These are phyloP conservation scores for Pseudonitzschia multistriata DNA, from an alignment of 108 stramenopile species.

Conservation along the genomic window DNA sequence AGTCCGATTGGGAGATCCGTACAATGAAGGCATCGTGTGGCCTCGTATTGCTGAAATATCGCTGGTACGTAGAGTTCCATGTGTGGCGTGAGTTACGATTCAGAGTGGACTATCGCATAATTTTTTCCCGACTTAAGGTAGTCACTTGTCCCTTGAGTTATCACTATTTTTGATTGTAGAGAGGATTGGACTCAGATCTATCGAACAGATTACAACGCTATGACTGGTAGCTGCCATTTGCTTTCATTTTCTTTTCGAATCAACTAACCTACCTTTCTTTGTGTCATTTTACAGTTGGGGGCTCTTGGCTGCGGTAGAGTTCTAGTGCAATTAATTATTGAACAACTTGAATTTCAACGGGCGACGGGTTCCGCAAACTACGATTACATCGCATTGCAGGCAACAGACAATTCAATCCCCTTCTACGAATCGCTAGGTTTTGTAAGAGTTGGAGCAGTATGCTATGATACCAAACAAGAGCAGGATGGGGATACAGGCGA, in stretches of 20 bases:
- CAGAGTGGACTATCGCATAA: neutral
- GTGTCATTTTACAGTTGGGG: constrained; percentile 35
- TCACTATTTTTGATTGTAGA: no score
- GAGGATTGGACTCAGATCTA: no score
- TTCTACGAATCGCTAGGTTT: constrained; percentile 91
- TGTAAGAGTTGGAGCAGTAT: constrained; percentile 77
- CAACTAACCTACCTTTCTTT: neutral
- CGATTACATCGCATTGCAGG: constrained; percentile 85
- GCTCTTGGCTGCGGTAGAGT: constrained; percentile 75
- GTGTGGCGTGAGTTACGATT: neutral
- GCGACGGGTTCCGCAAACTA: constrained; percentile 63
- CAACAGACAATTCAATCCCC: constrained; percentile 86
- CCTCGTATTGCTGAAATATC: constrained; percentile 89
- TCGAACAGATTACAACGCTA: no score
- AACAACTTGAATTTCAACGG: constrained; percentile 67
- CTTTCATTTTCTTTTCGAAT: neutral
- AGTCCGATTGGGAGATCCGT: constrained; percentile 83
- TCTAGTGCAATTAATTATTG: constrained; percentile 74
- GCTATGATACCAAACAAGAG: constrained; percentile 21
- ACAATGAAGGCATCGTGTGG: constrained; percentile 89
- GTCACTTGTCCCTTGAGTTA: neutral
- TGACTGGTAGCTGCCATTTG: no score
- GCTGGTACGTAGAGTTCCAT: constrained; percentile 19
- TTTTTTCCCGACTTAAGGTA: neutral
- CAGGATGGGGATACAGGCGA: neutral